Conservation (phyloP, 139 green algal genomes). For the Chlamydomonas incerta region DNA sequence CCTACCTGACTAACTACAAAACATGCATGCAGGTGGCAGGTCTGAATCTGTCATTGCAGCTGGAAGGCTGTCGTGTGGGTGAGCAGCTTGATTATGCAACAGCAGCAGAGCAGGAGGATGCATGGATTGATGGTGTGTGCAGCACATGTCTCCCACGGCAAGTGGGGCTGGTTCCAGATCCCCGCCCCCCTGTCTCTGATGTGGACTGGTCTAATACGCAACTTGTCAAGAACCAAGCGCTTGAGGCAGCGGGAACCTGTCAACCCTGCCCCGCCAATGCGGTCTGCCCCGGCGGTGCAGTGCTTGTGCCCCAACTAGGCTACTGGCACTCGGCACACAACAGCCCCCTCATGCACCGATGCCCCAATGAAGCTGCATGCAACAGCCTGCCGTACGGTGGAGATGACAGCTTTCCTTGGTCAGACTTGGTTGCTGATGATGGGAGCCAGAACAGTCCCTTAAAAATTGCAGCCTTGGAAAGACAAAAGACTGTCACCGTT, state of each 20-base stretch:
- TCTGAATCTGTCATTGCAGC: neutral
- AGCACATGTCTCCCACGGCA: neutral
- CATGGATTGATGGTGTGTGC: neutral
- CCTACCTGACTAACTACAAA: too few species aligned
- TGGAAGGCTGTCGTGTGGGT: neutral
- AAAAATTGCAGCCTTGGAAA: neutral
- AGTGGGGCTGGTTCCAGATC: neutral
- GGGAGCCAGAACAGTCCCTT: neutral
- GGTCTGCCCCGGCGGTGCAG: neutral
- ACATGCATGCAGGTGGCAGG: neutral
- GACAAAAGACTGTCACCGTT: neutral
- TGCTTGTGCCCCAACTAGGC: neutral
- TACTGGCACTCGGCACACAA: neutral
- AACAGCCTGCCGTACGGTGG: neutral
- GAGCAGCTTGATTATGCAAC: neutral
- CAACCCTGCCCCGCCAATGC: neutral
- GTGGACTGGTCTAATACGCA: neutral
- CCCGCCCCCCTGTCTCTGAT: neutral
- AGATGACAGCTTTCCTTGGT: neutral
- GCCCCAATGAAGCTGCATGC: neutral
- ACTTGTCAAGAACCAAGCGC: neutral
- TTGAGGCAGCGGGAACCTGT: neutral
- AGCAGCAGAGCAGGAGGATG: neutral
- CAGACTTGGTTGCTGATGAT: neutral
- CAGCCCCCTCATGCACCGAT: neutral